Percentiles rank a stretch among this genome's conserved stretches.
phyloP scores from a whole-genome alignment of 176 grass and related monocot genomes.

The Oryza meyeriana region DNA sequence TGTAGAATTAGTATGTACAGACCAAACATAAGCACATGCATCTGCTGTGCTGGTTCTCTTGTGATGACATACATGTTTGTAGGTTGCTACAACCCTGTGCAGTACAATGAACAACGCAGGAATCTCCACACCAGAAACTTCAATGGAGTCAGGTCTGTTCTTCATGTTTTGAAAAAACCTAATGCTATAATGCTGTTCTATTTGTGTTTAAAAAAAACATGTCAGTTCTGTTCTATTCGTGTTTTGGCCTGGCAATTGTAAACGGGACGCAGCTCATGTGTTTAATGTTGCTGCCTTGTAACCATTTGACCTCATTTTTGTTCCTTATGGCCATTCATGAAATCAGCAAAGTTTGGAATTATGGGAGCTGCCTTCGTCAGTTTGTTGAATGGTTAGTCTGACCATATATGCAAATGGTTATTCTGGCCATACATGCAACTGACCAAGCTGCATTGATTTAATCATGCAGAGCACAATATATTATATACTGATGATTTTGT shows the following conservation, averaged over 20 bases:
- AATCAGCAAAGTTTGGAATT: constrained; percentile 1
- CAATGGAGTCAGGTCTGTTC: too few species aligned
- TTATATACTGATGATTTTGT: neutral
- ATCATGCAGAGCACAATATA: neutral
- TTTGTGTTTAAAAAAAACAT: too few species aligned
- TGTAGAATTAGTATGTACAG: too few species aligned
- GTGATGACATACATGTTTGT: too few species aligned
- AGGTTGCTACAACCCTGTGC: too few species aligned
- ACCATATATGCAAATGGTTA: neutral
- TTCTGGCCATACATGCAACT: neutral
- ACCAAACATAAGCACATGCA: too few species aligned
- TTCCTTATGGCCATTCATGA: neutral
- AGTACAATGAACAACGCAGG: too few species aligned
- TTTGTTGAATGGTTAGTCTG: constrained; percentile 18
- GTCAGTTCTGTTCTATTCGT: too few species aligned
- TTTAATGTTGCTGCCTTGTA: neutral
- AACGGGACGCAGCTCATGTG: neutral
- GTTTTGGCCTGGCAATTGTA: neutral
- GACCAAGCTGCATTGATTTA: neutral
- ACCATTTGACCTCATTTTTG: neutral
- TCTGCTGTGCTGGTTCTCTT: too few species aligned
- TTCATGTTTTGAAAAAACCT: too few species aligned
- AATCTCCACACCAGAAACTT: too few species aligned
- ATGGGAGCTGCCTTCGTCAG: neutral
- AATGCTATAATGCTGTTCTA: too few species aligned